phyloP scores from a whole-genome alignment of 805 yeast genomes.

The Schwanniomyces polymorphus region DNA sequence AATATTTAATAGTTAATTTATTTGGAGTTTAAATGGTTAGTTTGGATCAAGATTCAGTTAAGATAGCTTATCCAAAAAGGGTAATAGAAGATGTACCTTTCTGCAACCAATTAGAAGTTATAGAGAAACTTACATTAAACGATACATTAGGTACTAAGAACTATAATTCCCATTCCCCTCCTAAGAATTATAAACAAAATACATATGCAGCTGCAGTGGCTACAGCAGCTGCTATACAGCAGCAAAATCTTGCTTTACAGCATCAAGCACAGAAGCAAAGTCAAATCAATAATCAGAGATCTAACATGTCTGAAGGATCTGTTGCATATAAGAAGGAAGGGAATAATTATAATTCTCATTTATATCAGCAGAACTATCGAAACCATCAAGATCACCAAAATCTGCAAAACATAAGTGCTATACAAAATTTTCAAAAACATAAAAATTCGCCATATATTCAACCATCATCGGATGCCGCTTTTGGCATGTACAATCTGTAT shows the following conservation, averaged over 20 bases:
- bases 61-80: constrained; percentile 17
- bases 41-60: not conserved
- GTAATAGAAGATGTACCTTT: constrained; percentile 26
- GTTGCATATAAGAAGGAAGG: not conserved
- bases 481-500: constrained; percentile 12
- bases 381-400: not conserved
- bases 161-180: constrained; percentile 3
- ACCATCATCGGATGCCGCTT: constrained; percentile 4
- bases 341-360: not conserved
- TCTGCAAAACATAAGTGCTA: not conserved
- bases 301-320: not conserved
- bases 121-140: constrained; percentile 13
- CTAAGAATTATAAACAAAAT: constrained; percentile 12
- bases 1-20: too few species aligned
- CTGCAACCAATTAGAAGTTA: constrained; percentile 24
- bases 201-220: constrained; percentile 30
- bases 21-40: not conserved
- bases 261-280: constrained; percentile 13
- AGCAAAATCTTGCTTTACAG: constrained; percentile 17
- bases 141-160: not conserved
- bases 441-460: constrained; percentile 5
- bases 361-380: not conserved
- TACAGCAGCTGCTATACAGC: constrained; percentile 30
- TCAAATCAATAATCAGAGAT: constrained; percentile 5
- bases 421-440: constrained; percentile 3